Evolutionary conservation across 2,329 filamentous ascomycete species (phyloP).

Genomic region (Colletotrichum sp.): DNA sequence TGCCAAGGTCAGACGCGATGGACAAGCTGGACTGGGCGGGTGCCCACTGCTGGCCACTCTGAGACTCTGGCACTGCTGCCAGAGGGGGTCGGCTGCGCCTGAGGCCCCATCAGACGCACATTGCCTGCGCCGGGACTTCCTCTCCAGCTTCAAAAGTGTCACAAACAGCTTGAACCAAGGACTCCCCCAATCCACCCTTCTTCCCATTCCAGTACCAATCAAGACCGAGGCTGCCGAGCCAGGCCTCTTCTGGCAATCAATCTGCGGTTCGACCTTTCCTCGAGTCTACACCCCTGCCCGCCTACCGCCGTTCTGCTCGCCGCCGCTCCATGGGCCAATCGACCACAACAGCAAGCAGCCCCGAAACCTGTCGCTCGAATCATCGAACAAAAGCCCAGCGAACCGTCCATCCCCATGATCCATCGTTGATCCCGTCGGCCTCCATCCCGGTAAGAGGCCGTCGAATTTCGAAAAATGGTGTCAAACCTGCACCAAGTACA

Average conservation of each 20-base stretch:
- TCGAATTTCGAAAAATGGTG: not conserved
- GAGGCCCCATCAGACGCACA: not conserved
- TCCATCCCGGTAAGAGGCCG: not conserved
- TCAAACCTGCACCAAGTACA: slow-evolving; percentile 1
- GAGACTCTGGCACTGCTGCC: not conserved
- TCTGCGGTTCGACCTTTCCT: slow-evolving; percentile 15
- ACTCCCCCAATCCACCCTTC: slow-evolving; percentile 7
- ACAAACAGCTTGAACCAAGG: not conserved
- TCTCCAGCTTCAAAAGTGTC: slow-evolving; percentile 7
- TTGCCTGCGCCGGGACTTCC: not conserved
- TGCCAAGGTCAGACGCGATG: slow-evolving; percentile 12
- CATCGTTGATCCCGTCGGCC: not conserved
- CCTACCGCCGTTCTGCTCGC: not conserved
- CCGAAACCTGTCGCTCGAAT: slow-evolving; percentile 5
- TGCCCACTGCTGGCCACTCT: not conserved
- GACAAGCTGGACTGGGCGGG: not conserved
- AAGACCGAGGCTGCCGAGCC: slow-evolving; percentile 1
- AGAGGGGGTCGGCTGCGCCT: not conserved
- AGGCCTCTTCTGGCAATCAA: slow-evolving; percentile 19
- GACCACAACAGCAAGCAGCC: not conserved
- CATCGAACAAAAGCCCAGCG: not conserved
- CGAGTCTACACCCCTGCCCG: not conserved
- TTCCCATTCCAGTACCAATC: slow-evolving; percentile 9
- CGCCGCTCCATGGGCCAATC: not conserved
- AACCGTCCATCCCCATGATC: not conserved